Base-by-base conservation (phyloP, 208 protist species). In the Trypanosoma avium region DNA sequence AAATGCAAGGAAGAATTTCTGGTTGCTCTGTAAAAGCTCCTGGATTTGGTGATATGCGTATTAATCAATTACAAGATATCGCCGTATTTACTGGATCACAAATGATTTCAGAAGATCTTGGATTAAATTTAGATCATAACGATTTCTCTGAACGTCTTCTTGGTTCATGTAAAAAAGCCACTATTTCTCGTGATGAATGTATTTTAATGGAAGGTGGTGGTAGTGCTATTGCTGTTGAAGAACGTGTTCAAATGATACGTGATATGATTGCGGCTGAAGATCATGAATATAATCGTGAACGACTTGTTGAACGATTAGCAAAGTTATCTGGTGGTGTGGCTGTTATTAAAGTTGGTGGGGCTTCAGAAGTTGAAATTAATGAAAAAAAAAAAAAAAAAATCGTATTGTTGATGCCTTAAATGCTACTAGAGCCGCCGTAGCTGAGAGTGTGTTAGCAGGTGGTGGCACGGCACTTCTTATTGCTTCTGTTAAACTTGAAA, bases 341-440 rank as follows among this genome's bases (percentile, higher is more conserved):
- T 8, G 93, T 99, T 10, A 93, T 99, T 64, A 97, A 98, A 67
- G 94, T 99, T 30, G 98, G 98, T 35, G 98, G 98, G 42, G 93
- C 95, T 17, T 98, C 94, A 8, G 98, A 99, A 75, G 97, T 99
- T 33, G 98, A 99, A 86, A 98, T 99, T 8, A 93, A 88, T 71
- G 99, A 99, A 81, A 99, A 98, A 83, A 99, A 99, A 84, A 99
- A 81, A 99, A 98, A 83, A 99, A 99, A 84, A 98, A 99, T 76
- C 90, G 98, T 63, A 95, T 99, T 43, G 94, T 97, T 19, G 99
- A 99, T 72, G 98, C 98, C 7, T 89, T 99, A 7, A 99, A 98
- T 77, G 98, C 99, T 4, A 99, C 98, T 5, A 86, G 97, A 21
- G 98, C 98, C 6, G 99, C 98, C 15, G 97, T 99, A 17, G 86